Evolutionary conservation across 169 alveolate species (phyloP).

Genomic region (Plasmodium fragile): DNA sequence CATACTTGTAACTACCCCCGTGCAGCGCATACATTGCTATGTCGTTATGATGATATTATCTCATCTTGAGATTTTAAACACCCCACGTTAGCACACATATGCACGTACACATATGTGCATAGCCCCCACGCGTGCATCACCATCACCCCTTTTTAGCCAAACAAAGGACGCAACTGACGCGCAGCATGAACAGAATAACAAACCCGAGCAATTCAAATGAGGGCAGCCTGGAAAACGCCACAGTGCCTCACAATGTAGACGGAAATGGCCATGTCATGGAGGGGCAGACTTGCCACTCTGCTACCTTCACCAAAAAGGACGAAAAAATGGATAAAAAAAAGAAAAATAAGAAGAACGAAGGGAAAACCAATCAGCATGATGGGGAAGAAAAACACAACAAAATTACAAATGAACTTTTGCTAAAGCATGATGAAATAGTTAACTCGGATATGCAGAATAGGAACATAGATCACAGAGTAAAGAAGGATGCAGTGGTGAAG

Average conservation of each 20-base stretch:
- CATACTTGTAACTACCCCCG: neutral
- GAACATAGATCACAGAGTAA: neutral
- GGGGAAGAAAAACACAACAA: neutral
- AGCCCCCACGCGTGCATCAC: neutral
- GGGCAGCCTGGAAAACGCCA: conserved; percentile 3
- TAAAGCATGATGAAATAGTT: neutral
- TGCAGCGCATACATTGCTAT: neutral
- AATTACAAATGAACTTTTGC: neutral
- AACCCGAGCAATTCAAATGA: neutral
- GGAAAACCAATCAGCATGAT: neutral
- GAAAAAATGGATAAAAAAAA: conserved; percentile 5
- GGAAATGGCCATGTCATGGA: neutral
- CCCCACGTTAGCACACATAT: neutral
- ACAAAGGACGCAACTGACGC: neutral
- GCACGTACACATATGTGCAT: conserved; percentile 2
- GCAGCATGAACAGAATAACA: conserved; percentile 1
- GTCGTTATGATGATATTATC: neutral
- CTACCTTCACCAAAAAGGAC: neutral
- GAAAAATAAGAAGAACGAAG: neutral
- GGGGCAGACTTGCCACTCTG: neutral
- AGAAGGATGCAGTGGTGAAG: neutral
- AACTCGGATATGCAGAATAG: neutral
- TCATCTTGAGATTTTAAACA: neutral
- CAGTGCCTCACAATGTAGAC: neutral
- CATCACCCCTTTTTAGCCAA: neutral